These are phyloP conservation scores for Silene noctiflora DNA, from an alignment of 179 eudicot genomes.

Conservation along the genomic window DNA sequence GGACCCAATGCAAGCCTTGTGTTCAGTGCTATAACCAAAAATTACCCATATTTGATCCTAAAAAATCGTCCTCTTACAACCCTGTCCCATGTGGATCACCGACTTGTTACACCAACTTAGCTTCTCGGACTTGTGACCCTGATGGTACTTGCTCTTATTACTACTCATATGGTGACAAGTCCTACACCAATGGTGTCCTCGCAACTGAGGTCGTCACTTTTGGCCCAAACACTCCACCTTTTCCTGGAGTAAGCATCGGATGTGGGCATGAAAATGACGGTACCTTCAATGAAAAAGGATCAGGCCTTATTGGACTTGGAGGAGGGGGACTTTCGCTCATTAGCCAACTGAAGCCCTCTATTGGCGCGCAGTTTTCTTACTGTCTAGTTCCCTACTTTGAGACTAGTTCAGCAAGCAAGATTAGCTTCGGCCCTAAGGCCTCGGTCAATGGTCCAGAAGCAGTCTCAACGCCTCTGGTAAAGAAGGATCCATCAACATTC, in stretches of 20 bases:
- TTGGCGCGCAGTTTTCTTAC: slow-evolving; percentile 48
- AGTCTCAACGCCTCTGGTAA: slow-evolving; percentile 40
- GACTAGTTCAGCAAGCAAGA: slow-evolving; percentile 28
- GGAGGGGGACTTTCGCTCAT: slow-evolving; percentile 42
- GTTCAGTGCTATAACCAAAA: slow-evolving; percentile 33
- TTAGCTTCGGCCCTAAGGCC: slow-evolving; percentile 45
- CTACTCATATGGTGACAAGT: slow-evolving; percentile 40
- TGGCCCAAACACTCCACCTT: slow-evolving; percentile 13
- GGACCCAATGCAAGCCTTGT: slow-evolving; percentile 60
- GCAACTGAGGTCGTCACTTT: slow-evolving; percentile 48
- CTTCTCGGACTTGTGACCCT: slow-evolving; percentile 12
- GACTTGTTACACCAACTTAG: slow-evolving; percentile 27
- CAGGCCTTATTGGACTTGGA: slow-evolving; percentile 61
- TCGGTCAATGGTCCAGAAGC: slow-evolving; percentile 33
- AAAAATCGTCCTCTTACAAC: slow-evolving; percentile 33
- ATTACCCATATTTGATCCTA: slow-evolving; percentile 36
- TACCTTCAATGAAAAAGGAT: slow-evolving; percentile 28
- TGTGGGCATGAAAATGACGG: slow-evolving; percentile 54
- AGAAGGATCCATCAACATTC: slow-evolving; percentile 30
- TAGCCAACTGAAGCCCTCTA: slow-evolving; percentile 28
- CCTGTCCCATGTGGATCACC: slow-evolving; percentile 31
- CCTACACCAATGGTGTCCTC: slow-evolving; percentile 40
- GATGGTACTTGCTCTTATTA: slow-evolving; percentile 30
- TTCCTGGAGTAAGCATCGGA: slow-evolving; percentile 37
- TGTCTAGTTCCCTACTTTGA: slow-evolving; percentile 29